Evolutionary conservation across 306 rosid species (phyloP), one percentile per base, ranked within the genome.

Genomic region (Quercus parvula): DNA sequence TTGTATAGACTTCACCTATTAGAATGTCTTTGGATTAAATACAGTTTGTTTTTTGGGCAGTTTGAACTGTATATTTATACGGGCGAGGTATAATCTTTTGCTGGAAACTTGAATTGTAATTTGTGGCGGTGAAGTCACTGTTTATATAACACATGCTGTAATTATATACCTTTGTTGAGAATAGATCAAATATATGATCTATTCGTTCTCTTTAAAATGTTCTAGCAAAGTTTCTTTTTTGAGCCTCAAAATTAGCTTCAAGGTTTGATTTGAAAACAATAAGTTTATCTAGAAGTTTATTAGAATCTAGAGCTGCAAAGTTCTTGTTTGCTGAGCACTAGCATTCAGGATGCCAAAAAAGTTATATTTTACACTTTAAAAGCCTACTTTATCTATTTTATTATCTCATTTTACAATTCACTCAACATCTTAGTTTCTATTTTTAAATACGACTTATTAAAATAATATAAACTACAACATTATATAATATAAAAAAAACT

Each of bases 101-200:
- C 62, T 75, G 35, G 58, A 17, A 54, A 41, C 78, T 80, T 82
- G 85, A 35, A 57, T 20, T 74, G 85, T 76, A 63, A 66, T 57
- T 5, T 19, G 64, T 74, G 78, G 81, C 70, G 51, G 66, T 73
- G 59, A 78, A 70, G 75, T 38, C 56, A 35, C 54, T 28, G 28
- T 56, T 76, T 75, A 69, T 67, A 72, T 70, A 84, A 74, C 73
- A 17, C 7, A 2, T 73, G 57, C 33, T 83, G 35, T 77, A 57
- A 76, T 5, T 55, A 67, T 51, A 70, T 28, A 74, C 61, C 61
- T 25, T 27, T 24, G 62, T 81, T 75, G 70, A 61, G 71, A 79
- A 15, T 78, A 20, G 77, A 56, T 80, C 81, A 17, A 75, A 59
- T 59, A 58, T 5, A 41, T 59, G 72, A 62, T 19, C 31, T 64